Evolutionary conservation across 495 filamentous ascomycete genomes (phyloP), one percentile per base, ranked within the genome.

Genomic region (Immersiella caudata): DNA sequence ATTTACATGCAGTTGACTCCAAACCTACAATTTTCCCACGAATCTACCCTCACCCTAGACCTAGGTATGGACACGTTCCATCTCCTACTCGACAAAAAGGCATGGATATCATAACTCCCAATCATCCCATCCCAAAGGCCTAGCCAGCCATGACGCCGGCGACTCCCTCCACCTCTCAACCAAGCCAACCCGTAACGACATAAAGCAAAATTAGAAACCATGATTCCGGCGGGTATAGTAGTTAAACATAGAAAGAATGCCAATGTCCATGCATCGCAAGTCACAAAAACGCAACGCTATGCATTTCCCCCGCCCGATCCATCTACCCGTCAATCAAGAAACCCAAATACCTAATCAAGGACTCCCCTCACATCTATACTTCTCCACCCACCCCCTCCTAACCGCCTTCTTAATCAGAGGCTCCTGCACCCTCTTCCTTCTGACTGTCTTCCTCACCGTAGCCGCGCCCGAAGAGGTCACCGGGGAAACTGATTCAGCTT

Each of bases 151-250:
- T 36, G 33, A 36, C 33, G 12, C 33, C 12, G 33, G 33, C n/a
- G 29, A 58, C 29, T 8, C 8, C 29, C 29, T 8, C 29, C 29
- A 4, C 8, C 29, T 33, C 8, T 33, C 29, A 33, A 33, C 8
- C 29, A 3, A 33, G 4, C 29, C 29, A 58, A n/a, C 24, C 25
- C 29, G 21, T 33, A 21, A 46, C 16, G 11, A 46, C 9, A 46
- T 12, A 46, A 14, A 46, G 40, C 29, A 46, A 46, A 14, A 46
- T 46, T 46, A 46, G 40, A 46, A 33, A 46, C 40, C 55, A 14
- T 59, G 26, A 59, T 29, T 33, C 51, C 22, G 40, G 22, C 21
- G 60, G 40, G 33, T 62, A 62, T 46, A 50, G 60, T 27, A 49
- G 25, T 46, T 25, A 51, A 51, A 26, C 11, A 49, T 50, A 46